Percentiles rank a stretch among this genome's conserved stretches.
Conservation (phyloP, 306 rosid species). For the Cicer cuneatum region DNA sequence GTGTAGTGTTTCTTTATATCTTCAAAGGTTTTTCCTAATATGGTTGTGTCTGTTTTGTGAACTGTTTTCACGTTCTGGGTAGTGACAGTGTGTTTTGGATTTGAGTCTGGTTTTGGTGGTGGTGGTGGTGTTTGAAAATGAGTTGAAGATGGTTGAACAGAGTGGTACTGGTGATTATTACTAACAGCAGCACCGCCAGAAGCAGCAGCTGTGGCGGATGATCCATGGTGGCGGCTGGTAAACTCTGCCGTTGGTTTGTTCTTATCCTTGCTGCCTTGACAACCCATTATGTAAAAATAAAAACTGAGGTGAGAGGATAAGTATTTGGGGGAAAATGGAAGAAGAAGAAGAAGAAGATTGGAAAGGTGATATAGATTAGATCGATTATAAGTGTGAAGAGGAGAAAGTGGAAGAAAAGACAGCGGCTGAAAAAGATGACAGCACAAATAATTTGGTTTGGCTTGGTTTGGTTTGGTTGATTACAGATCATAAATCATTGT, state of each 20-base stretch:
- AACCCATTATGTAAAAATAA: slow-evolving; percentile 60
- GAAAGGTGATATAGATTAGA: neutral
- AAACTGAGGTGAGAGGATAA: neutral
- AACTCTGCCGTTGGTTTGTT: slow-evolving; percentile 34
- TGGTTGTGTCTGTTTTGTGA: slow-evolving; percentile 54
- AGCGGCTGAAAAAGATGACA: neutral
- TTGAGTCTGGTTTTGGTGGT: slow-evolving; percentile 30
- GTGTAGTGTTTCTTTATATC: slow-evolving; percentile 68
- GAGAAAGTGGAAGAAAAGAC: neutral
- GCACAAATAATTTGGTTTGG: neutral
- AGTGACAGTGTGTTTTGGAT: slow-evolving; percentile 36
- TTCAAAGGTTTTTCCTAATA: slow-evolving; percentile 71
- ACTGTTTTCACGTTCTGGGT: slow-evolving; percentile 38
- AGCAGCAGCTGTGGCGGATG: neutral
- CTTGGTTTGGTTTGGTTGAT: neutral
- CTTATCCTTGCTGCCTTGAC: slow-evolving; percentile 63
- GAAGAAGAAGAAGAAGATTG: neutral
- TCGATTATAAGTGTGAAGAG: neutral
- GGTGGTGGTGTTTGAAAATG: slow-evolving; percentile 31
- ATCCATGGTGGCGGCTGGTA: slow-evolving; percentile 35
- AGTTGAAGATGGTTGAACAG: slow-evolving; percentile 40
- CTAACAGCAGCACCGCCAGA: neutral
- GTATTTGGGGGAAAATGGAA: neutral
- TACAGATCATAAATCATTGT: neutral
- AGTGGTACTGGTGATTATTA: slow-evolving; percentile 38